These are phyloP conservation scores for Cryptosporidium viatorum DNA, from an alignment of 169 alveolate genomes.

Conservation along the genomic window DNA sequence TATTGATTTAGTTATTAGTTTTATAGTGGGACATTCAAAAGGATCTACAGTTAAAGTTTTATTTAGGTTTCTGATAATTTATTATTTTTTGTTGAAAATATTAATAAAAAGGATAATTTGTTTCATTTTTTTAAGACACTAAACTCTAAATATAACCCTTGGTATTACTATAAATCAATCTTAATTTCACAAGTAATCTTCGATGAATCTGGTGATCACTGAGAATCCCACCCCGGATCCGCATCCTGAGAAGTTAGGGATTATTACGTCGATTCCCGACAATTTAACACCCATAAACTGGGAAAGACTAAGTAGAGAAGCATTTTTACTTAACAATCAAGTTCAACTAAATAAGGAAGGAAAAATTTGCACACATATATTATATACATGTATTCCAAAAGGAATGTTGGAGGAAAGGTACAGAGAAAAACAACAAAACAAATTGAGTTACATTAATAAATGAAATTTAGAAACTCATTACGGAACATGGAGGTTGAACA, in stretches of 20 bases:
- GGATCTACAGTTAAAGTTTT: background rate
- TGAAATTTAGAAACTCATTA: background rate
- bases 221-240: conserved; percentile 3
- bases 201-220: background rate
- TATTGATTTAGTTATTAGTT: too few relatives aligned
- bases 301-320: conserved; percentile 57
- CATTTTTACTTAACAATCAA: conserved; percentile 36
- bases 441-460: conserved; percentile 16
- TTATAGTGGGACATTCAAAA: background rate
- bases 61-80: background rate
- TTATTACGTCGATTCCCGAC: conserved; percentile 3
- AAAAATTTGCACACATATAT: conserved; percentile 57
- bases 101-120: too few relatives aligned
- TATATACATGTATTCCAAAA: conserved; percentile 47
- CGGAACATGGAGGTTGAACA: background rate
- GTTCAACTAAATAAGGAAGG: conserved; percentile 64
- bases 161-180: too few relatives aligned
- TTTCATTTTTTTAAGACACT: background rate
- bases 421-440: conserved; percentile 13
- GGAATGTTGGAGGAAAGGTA: conserved; percentile 44
- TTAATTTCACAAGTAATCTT: background rate
- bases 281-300: conserved; percentile 24
- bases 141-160: background rate
- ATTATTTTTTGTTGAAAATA: too few relatives aligned
- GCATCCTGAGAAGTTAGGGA: conserved; percentile 15